Evolutionary conservation across 257 asterid species (phyloP).

Genomic region (Gynochthodes officinalis): DNA sequence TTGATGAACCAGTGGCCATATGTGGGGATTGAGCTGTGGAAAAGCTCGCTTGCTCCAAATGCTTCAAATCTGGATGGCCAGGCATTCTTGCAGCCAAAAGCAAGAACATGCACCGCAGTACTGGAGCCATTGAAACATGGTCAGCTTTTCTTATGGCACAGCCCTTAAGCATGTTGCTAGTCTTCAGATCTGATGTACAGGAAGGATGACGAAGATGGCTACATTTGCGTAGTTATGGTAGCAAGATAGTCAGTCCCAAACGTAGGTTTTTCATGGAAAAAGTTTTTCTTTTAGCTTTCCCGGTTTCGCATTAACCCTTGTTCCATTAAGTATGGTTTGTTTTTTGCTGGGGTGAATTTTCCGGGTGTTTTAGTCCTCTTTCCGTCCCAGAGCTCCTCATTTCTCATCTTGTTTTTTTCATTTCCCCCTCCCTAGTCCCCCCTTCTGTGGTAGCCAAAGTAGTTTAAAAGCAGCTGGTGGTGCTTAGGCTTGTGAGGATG

Average conservation of each 20-base stretch:
- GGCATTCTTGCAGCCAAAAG: not conserved
- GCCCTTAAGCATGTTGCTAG: not conserved
- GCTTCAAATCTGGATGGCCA: conserved; percentile 3
- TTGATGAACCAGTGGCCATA: not conserved
- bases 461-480: no score
- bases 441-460: no score
- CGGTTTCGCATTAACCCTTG: not conserved
- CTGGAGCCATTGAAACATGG: conserved; percentile 3
- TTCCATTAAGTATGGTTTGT: not conserved
- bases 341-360: not conserved
- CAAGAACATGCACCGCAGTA: not conserved
- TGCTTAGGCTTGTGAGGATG: not conserved
- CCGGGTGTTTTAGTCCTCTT: not conserved
- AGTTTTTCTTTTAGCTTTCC: not conserved
- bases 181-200: conserved; percentile 11
- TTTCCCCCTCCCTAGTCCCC: no score
- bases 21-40: not conserved
- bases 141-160: not conserved
- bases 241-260: not conserved
- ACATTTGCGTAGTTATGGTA: not conserved
- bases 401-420: no score
- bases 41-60: not conserved
- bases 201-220: not conserved
- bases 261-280: not conserved
- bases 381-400: not conserved